Conservation (phyloP, 306 rosid genomes). For the Erythrophleum fordii region DNA sequence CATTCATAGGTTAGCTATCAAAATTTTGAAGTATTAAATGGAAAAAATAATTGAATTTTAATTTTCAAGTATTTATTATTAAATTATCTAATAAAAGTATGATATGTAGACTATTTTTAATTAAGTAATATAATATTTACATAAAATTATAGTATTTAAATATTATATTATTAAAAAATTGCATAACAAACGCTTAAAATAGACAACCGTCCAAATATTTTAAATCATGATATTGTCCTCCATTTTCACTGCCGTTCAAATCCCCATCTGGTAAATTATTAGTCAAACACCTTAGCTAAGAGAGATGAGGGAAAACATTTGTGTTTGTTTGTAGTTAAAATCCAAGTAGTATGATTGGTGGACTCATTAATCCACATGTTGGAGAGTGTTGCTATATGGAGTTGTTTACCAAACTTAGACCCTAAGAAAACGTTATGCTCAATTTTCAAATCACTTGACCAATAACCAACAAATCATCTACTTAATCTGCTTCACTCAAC, state of each 20-base stretch:
- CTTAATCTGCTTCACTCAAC: constrained; percentile 34
- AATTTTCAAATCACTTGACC: constrained; percentile 30
- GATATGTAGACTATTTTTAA: no score
- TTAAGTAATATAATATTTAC: no score
- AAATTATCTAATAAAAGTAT: no score
- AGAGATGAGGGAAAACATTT: neutral
- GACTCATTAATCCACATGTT: constrained; percentile 32
- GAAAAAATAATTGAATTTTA: no score
- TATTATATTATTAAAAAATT: no score
- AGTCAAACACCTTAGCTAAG: constrained; percentile 28
- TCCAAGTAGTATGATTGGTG: constrained; percentile 37
- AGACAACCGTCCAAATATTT: constrained; percentile 1
- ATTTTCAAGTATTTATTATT: no score
- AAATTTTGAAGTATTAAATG: neutral
- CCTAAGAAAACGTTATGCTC: constrained; percentile 39
- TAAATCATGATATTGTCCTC: constrained; percentile 22
- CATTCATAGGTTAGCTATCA: constrained; percentile 1
- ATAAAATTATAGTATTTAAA: no score
- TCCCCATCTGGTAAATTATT: neutral
- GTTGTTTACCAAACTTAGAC: constrained; percentile 79
- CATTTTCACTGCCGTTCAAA: constrained; percentile 1
- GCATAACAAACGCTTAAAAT: neutral
- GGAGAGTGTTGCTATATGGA: constrained; percentile 31
- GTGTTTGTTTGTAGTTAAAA: neutral
- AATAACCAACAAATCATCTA: constrained; percentile 45